Conservation (phyloP, 129 eudicot species). For the Deinandra increscens region DNA sequence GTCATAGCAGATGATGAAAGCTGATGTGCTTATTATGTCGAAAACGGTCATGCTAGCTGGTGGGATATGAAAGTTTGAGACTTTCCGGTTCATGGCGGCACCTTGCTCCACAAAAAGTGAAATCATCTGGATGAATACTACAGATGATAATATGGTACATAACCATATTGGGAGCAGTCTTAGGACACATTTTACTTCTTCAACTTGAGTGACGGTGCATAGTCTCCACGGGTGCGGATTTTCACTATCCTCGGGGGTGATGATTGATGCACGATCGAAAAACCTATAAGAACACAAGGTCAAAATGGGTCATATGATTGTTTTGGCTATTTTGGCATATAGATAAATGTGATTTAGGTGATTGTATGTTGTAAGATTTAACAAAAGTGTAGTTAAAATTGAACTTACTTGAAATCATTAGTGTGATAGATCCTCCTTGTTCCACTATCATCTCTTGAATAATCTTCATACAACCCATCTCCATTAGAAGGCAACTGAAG, state of each 20-base stretch:
- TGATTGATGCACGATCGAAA: slow-evolving; percentile 59
- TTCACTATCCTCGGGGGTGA: slow-evolving; percentile 38
- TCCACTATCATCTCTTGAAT: slow-evolving; percentile 42
- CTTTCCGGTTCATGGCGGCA: slow-evolving; percentile 54
- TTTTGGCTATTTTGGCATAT: too few species aligned
- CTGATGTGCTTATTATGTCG: slow-evolving; percentile 52
- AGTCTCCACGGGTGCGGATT: slow-evolving; percentile 54
- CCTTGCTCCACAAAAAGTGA: slow-evolving; percentile 83
- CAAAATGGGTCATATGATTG: too few species aligned
- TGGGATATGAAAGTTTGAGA: slow-evolving; percentile 58
- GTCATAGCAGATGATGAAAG: slow-evolving; percentile 58
- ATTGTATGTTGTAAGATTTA: too few species aligned
- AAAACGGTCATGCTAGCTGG: slow-evolving; percentile 79
- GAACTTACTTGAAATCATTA: slow-evolving; percentile 57
- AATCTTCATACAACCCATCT: slow-evolving; percentile 53
- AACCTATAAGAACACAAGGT: slow-evolving; percentile 33
- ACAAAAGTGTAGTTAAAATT: background rate
- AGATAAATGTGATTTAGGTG: too few species aligned
- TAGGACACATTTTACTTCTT: slow-evolving; percentile 74
- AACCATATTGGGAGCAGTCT: slow-evolving; percentile 72
- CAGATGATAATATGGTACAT: slow-evolving; percentile 64
- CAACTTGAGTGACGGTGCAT: slow-evolving; percentile 69
- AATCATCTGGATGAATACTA: slow-evolving; percentile 65
- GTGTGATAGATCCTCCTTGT: slow-evolving; percentile 52
- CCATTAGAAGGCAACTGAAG: slow-evolving; percentile 44